phyloP scores from a whole-genome alignment of 1,284 basidiomycete species.

The Agaricales sp. region DNA sequence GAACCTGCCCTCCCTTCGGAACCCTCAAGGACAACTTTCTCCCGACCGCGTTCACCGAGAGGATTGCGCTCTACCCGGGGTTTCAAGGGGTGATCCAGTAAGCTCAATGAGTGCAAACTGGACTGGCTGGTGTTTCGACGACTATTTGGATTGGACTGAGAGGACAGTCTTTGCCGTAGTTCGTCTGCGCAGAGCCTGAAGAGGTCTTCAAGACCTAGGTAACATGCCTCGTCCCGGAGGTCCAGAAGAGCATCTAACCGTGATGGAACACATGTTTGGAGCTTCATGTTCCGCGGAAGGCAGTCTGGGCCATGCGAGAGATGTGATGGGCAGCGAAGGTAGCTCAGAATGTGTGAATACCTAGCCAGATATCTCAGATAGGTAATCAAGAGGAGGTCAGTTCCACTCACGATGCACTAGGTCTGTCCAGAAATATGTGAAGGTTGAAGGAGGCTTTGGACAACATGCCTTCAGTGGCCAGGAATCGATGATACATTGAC shows the following conservation, averaged over 20 bases:
- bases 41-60: background rate
- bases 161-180: conserved; percentile 35
- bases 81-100: background rate
- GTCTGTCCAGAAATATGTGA: conserved; percentile 72
- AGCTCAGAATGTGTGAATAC: conserved; percentile 57
- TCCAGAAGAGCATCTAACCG: conserved; percentile 58
- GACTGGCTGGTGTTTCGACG: conserved; percentile 17
- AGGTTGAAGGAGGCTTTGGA: conserved; percentile 35
- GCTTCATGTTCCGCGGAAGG: conserved; percentile 50
- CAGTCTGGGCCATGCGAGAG: conserved; percentile 34
- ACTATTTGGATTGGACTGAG: conserved; percentile 23
- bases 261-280: conserved; percentile 32
- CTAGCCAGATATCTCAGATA: conserved; percentile 23
- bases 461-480: conserved; percentile 45
- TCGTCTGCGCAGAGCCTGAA: conserved; percentile 57
- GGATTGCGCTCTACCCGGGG: background rate
- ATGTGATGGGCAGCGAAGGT: conserved; percentile 46
- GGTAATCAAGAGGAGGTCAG: conserved; percentile 6
- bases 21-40: too few species aligned
- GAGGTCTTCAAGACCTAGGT: conserved; percentile 53
- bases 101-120: conserved; percentile 18
- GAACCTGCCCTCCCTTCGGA: too few species aligned
- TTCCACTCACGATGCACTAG: conserved; percentile 66
- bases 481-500: conserved; percentile 45
- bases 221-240: conserved; percentile 64